Conservation (phyloP, 441 rosid species). For the Geranium incanum region DNA sequence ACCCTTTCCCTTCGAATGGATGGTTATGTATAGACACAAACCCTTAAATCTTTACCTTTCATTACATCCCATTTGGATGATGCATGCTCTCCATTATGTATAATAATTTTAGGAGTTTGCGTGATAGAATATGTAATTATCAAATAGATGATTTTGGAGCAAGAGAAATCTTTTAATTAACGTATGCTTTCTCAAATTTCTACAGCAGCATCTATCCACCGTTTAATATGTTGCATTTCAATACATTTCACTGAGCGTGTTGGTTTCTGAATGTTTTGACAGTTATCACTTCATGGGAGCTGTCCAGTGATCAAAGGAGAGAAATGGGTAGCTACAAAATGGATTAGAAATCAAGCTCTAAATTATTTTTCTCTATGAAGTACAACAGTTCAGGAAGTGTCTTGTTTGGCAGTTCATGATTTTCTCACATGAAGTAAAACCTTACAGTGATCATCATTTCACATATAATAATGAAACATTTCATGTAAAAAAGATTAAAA, state of each 20-base stretch:
- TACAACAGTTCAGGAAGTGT: too few species aligned
- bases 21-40: not conserved
- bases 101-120: too few species aligned
- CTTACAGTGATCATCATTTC: not conserved
- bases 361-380: too few species aligned
- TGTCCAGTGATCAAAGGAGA: slow-evolving; percentile 71
- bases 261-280: slow-evolving; percentile 24
- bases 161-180: too few species aligned
- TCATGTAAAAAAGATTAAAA: too few species aligned
- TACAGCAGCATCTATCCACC: too few species aligned
- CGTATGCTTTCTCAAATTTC: too few species aligned
- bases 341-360: slow-evolving; percentile 64
- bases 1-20: too few species aligned
- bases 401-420: not conserved
- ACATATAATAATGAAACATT: not conserved
- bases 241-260: not conserved
- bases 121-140: not conserved
- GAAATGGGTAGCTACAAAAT: slow-evolving; percentile 89
- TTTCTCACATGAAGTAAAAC: not conserved
- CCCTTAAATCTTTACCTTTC: too few species aligned
- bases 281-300: slow-evolving; percentile 78
- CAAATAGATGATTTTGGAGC: not conserved
- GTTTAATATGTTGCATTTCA: not conserved
- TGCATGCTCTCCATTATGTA: too few species aligned
- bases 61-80: too few species aligned